These are phyloP conservation scores for Aspergillus fischeri DNA, from an alignment of 2,329 filamentous ascomycete species.

Conservation along the genomic window DNA sequence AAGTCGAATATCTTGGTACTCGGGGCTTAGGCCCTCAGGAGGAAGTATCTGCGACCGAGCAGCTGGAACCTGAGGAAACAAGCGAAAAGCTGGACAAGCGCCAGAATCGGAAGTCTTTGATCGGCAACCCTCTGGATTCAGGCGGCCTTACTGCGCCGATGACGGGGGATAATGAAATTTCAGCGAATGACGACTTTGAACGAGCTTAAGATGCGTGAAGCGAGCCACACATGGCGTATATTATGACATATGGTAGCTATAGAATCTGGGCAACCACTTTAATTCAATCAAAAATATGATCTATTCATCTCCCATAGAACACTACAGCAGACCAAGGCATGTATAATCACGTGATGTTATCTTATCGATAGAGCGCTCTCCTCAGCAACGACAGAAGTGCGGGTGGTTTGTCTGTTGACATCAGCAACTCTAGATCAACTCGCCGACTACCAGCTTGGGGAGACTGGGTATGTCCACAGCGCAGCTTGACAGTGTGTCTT, in stretches of 20 bases:
- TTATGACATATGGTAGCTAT: conserved; percentile 16
- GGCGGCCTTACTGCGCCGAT: conserved; percentile 44
- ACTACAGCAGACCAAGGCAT: not conserved
- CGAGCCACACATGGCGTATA: conserved; percentile 12
- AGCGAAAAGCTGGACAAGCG: conserved; percentile 55
- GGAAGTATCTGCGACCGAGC: conserved; percentile 26
- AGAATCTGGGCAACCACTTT: conserved; percentile 14
- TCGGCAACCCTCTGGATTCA: conserved; percentile 50
- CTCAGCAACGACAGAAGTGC: conserved; percentile 4
- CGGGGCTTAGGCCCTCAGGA: conserved; percentile 32
- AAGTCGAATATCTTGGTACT: conserved; percentile 42
- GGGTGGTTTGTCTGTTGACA: not conserved
- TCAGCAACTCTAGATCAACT: not conserved
- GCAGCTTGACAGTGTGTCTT: not conserved
- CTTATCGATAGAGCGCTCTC: conserved; percentile 6
- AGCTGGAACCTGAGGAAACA: conserved; percentile 35
- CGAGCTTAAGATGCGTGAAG: conserved; percentile 29
- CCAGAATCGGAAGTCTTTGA: conserved; percentile 54
- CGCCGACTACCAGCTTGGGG: not conserved
- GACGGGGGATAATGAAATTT: conserved; percentile 29
- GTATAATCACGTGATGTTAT: not conserved
- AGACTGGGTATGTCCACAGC: not conserved
- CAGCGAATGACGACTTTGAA: conserved; percentile 46
- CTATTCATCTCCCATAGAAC: not conserved
- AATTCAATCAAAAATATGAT: not conserved